These are phyloP conservation scores for Salinomyces thailandicus DNA, from an alignment of 2,329 filamentous ascomycete species.

Conservation along the genomic window DNA sequence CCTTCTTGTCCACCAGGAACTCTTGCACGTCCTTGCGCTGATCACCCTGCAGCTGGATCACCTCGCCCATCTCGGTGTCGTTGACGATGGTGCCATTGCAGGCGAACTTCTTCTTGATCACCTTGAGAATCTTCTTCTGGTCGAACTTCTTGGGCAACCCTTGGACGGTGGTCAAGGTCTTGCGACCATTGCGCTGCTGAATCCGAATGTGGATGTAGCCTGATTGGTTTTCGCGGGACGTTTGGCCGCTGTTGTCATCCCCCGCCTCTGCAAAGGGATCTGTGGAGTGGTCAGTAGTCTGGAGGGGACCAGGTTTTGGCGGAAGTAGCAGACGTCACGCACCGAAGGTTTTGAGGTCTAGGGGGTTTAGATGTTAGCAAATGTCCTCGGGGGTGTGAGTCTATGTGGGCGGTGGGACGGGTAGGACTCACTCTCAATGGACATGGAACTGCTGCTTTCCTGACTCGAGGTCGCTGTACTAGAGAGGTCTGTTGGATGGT, in stretches of 20 bases:
- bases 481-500: too few relatives aligned
- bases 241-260: constrained; percentile 94
- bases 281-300: too few relatives aligned
- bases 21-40: constrained; percentile 98
- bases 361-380: neutral
- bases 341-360: constrained; percentile 71
- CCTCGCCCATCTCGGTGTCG: constrained; percentile 94
- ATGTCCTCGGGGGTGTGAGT: constrained; percentile 49
- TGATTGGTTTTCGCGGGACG: constrained; percentile 91
- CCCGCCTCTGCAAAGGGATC: constrained; percentile 99
- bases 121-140: constrained; percentile 99
- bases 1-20: constrained; percentile 92
- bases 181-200: constrained; percentile 99
- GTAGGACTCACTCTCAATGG: neutral
- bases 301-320: too few relatives aligned
- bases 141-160: constrained; percentile 98
- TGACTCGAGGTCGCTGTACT: neutral
- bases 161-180: constrained; percentile 99
- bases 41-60: constrained; percentile 98
- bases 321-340: neutral
- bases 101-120: constrained; percentile 99
- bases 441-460: neutral
- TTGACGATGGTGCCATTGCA: constrained; percentile 99
- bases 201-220: constrained; percentile 99
- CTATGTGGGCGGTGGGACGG: constrained; percentile 57